phyloP scores from a whole-genome alignment of 805 yeast genomes.

The Cyberlindnera saturnus region DNA sequence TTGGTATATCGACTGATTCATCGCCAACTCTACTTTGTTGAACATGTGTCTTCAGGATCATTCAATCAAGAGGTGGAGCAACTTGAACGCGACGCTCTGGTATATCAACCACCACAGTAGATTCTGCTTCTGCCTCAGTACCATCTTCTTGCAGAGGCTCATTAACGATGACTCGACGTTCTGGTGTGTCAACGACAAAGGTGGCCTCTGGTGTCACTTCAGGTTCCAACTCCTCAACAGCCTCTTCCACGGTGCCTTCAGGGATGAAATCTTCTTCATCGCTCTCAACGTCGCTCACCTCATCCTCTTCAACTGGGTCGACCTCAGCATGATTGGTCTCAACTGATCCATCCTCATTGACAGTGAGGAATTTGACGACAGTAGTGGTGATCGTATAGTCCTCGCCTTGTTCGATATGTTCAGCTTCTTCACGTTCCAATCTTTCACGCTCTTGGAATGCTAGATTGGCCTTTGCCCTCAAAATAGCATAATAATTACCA shows the following conservation, averaged over 20 bases:
- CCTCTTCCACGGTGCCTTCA: neutral
- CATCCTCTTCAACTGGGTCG: constrained; percentile 11
- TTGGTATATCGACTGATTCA: too few relatives aligned
- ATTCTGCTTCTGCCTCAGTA: constrained; percentile 4
- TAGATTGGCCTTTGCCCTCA: constrained; percentile 52
- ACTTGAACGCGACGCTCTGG: constrained; percentile 1
- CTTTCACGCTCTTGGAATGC: constrained; percentile 51
- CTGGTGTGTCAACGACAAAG: constrained; percentile 6
- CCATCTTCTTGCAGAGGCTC: neutral
- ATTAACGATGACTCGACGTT: neutral
- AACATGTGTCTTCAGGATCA: too few relatives aligned
- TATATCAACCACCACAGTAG: constrained; percentile 3
- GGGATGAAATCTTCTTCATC: constrained; percentile 7
- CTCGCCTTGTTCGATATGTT: constrained; percentile 11
- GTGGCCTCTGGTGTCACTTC: constrained; percentile 3
- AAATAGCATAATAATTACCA: constrained; percentile 50
- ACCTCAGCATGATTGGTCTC: constrained; percentile 12
- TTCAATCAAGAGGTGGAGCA: too few relatives aligned
- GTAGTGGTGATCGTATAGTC: constrained; percentile 12
- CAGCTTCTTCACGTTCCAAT: constrained; percentile 27
- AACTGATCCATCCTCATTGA: constrained; percentile 12
- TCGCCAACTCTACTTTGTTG: too few relatives aligned
- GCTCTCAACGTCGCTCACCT: constrained; percentile 7
- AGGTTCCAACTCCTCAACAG: constrained; percentile 1
- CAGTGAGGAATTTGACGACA: constrained; percentile 10